phyloP scores from a whole-genome alignment of 148 eudicot species.

The Nepenthes gracilis region DNA sequence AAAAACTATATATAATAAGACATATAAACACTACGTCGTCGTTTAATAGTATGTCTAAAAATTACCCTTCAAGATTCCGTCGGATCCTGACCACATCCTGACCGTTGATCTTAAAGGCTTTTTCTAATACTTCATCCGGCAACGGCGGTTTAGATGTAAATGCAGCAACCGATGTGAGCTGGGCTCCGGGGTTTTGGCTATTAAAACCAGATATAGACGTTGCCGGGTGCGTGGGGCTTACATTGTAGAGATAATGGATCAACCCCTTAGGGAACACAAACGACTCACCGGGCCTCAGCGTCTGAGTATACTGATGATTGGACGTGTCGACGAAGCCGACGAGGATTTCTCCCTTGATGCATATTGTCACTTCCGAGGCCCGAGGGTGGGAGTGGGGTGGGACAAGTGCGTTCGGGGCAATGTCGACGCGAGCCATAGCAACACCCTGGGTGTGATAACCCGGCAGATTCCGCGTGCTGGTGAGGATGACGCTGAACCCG shows the following conservation, averaged over 20 bases:
- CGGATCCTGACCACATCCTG: constrained; percentile 53
- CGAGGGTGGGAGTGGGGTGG: constrained; percentile 89
- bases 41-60: too few relatives aligned
- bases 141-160: constrained; percentile 40
- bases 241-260: constrained; percentile 58
- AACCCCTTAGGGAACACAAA: constrained; percentile 79
- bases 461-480: constrained; percentile 44
- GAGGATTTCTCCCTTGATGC: constrained; percentile 50
- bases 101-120: constrained; percentile 44
- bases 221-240: constrained; percentile 24
- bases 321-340: constrained; percentile 75
- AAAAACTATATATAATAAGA: too few relatives aligned
- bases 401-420: constrained; percentile 46
- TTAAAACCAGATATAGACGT: constrained; percentile 48
- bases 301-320: constrained; percentile 34
- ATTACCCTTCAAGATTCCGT: constrained; percentile 47
- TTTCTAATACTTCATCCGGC: constrained; percentile 47
- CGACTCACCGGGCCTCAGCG: constrained; percentile 52
- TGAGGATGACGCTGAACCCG: constrained; percentile 49
- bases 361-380: constrained; percentile 69
- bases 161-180: constrained; percentile 31
- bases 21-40: too few relatives aligned
- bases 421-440: constrained; percentile 61
- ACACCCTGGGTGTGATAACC: constrained; percentile 72
- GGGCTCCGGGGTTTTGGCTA: constrained; percentile 73